phyloP scores from a whole-genome alignment of 768 basidiomycete species.

The Hericium alpestre region DNA sequence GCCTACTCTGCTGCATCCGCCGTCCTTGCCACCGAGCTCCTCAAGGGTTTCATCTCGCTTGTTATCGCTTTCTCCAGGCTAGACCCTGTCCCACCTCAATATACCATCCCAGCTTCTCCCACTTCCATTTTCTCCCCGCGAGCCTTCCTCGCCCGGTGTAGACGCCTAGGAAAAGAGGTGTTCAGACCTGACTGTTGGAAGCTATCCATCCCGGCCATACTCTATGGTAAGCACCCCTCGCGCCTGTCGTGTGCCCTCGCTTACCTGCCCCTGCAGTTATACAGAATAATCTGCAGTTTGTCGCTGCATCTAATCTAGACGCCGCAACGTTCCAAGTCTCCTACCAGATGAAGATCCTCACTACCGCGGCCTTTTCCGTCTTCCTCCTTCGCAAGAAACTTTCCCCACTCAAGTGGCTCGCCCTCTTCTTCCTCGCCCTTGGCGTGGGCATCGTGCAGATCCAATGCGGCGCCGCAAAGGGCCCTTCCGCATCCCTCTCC shows the following conservation, averaged over 20 bases:
- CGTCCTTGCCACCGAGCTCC: conserved; percentile 86
- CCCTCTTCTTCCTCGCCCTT: conserved; percentile 73
- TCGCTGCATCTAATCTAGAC: conserved; percentile 86
- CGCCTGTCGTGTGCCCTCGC: not conserved
- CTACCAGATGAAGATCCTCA: conserved; percentile 96
- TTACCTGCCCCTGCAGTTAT: conserved; percentile 39
- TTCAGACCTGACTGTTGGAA: conserved; percentile 95
- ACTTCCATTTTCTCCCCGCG: conserved; percentile 25
- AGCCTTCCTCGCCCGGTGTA: conserved; percentile 35
- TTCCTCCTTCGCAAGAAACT: conserved; percentile 70
- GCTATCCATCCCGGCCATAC: conserved; percentile 89
- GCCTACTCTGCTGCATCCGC: conserved; percentile 91
- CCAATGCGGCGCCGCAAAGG: conserved; percentile 18
- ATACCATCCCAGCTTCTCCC: conserved; percentile 15
- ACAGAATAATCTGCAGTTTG: conserved; percentile 93
- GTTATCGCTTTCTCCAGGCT: conserved; percentile 67
- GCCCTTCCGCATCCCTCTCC: not conserved
- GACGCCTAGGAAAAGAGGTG: conserved; percentile 53
- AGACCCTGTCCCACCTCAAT: conserved; percentile 28
- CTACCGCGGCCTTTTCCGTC: conserved; percentile 85
- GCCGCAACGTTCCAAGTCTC: conserved; percentile 96
- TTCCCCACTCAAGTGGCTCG: conserved; percentile 68
- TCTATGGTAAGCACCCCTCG: conserved; percentile 50
- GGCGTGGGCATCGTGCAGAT: conserved; percentile 79
- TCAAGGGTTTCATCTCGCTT: conserved; percentile 85